Percentiles rank a stretch among this genome's conserved stretches.
Conservation (phyloP, 2,329 filamentous ascomycete species). For the Periconia macrospinosa region DNA sequence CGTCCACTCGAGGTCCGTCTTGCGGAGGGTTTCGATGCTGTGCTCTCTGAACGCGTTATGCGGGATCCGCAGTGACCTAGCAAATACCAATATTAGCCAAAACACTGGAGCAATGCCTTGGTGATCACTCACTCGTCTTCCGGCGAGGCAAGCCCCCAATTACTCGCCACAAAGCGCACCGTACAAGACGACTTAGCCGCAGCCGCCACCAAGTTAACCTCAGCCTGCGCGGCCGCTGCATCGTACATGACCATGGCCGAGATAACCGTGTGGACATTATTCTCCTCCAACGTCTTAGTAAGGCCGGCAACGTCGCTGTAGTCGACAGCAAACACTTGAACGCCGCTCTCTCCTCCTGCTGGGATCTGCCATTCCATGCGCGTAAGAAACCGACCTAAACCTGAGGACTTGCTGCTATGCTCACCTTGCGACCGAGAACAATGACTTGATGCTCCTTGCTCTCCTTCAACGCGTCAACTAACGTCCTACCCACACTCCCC, state of each 20-base stretch:
- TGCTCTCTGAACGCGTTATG: constrained; percentile 10
- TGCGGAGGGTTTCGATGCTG: constrained; percentile 13
- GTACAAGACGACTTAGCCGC: constrained; percentile 10
- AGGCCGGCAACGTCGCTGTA: constrained; percentile 38
- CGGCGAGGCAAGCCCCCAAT: constrained; percentile 14
- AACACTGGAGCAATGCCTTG: neutral
- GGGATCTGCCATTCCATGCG: no score
- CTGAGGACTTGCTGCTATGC: no score
- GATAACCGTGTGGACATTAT: constrained; percentile 51
- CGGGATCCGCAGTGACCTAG: constrained; percentile 8
- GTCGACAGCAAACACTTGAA: constrained; percentile 26
- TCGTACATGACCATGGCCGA: constrained; percentile 44
- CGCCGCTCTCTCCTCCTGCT: constrained; percentile 6
- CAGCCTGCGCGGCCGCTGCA: constrained; percentile 19
- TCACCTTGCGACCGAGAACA: constrained; percentile 47
- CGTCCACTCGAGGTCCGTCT: constrained; percentile 29
- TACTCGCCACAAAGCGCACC: constrained; percentile 19
- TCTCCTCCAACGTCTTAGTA: constrained; percentile 30
- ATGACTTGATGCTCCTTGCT: constrained; percentile 43
- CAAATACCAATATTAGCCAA: neutral
- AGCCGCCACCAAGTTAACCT: constrained; percentile 15
- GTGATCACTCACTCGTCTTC: constrained; percentile 15
- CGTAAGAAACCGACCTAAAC: no score
- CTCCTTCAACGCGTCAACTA: constrained; percentile 49
- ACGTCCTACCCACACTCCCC: constrained; percentile 49